Percentiles rank a stretch among this genome's conserved stretches.
These are phyloP conservation scores for Rhizopus sp. DNA, from an alignment of 371 early-diverging fungal species.

Conservation along the genomic window DNA sequence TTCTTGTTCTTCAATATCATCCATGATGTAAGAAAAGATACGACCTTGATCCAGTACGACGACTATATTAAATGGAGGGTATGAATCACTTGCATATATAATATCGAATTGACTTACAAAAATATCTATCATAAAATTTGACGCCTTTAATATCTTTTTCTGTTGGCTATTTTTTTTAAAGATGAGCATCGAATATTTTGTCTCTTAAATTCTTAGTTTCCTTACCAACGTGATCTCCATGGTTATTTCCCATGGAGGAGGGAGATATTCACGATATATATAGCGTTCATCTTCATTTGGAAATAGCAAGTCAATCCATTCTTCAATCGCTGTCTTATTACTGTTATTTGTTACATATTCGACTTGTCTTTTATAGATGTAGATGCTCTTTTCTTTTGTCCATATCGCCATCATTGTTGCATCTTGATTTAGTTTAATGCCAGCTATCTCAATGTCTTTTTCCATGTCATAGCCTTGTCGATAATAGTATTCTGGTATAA, in stretches of 20 bases:
- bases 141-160: conserved; percentile 11
- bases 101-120: conserved; percentile 11
- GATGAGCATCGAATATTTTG: background rate
- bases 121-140: conserved; percentile 17
- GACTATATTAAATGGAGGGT: conserved; percentile 12
- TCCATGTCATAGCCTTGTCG: conserved; percentile 28
- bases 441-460: conserved; percentile 27
- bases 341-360: background rate
- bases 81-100: background rate
- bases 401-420: conserved; percentile 37
- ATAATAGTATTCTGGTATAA: conserved; percentile 30
- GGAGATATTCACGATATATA: conserved; percentile 10
- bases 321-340: conserved; percentile 1
- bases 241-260: conserved; percentile 18
- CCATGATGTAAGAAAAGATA: conserved; percentile 28
- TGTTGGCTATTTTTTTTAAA: conserved; percentile 1
- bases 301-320: conserved; percentile 17
- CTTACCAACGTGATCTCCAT: conserved; percentile 20
- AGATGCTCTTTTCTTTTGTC: conserved; percentile 36
- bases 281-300: conserved; percentile 17
- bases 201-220: conserved; percentile 11
- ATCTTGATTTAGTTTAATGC: conserved; percentile 28
- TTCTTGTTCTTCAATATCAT: conserved; percentile 26
- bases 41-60: conserved; percentile 29
- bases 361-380: conserved; percentile 29